A percentile compares a stretch with the other conserved stretches of the same genome.
phyloP scores from a whole-genome alignment of 1,139 yeast species.

The Yueomyces sp. region DNA sequence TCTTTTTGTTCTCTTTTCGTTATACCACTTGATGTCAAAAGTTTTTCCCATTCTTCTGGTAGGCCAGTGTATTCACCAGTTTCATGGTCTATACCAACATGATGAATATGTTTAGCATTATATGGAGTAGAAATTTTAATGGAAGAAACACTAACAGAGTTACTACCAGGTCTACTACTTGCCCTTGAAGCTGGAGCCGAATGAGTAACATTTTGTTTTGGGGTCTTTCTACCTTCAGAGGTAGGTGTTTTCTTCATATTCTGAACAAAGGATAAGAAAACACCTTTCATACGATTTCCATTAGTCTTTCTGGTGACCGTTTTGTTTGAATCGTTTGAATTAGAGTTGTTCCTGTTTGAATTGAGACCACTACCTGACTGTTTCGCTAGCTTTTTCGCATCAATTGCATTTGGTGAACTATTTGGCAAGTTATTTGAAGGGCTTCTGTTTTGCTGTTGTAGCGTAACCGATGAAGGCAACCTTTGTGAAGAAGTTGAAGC shows the following conservation, averaged over 20 bases:
- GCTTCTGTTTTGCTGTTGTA: neutral
- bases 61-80: conserved; percentile 84
- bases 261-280: conserved; percentile 35
- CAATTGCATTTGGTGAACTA: neutral
- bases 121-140: conserved; percentile 79
- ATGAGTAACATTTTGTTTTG: neutral
- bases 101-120: conserved; percentile 83
- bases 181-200: neutral
- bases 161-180: neutral
- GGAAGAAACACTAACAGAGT: conserved; percentile 20
- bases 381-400: too few relatives aligned
- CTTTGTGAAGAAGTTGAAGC: neutral
- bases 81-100: conserved; percentile 75
- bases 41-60: conserved; percentile 84
- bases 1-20: conserved; percentile 74
- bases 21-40: conserved; percentile 77
- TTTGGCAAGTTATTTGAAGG: neutral
- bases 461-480: neutral
- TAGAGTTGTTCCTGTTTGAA: too few relatives aligned
- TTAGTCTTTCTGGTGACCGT: conserved; percentile 14
- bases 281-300: conserved; percentile 35
- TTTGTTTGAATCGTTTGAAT: too few relatives aligned
- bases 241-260: conserved; percentile 27
- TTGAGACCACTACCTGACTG: too few relatives aligned
- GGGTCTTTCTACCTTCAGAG: conserved; percentile 13